Base-by-base conservation (phyloP, 2,329 filamentous ascomycete genomes). In the Aspergillus novofumigatus region DNA sequence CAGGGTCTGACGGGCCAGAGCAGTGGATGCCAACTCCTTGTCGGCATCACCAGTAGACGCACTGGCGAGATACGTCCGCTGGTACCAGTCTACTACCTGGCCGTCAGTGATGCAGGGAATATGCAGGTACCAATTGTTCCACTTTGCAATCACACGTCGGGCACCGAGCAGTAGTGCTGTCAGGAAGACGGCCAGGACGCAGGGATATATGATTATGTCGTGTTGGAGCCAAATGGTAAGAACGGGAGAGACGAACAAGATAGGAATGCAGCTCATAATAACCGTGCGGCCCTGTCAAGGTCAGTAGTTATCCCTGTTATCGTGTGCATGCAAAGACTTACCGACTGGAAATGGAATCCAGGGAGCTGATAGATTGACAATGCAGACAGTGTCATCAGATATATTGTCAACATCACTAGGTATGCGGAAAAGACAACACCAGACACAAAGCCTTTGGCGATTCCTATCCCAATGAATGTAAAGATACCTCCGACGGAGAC, bases 401-500 rank as follows among this genome's bases (percentile, higher is more conserved):
- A 87, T 2, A 82, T 78, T 6, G 84, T 83, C 42, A 87, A 71
- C 23, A 78, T 76, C 35, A 85, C 69, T 2, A 86, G 73, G 59
- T 87, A 87, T 48, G 85, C 78, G 57, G 83, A 79, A 65, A 86
- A 87, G 11, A 86, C 75, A 10, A 84, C 78, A 7, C 79, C 85
- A 3, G 77, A 70, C 11, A 74, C 73, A 21, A 78, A 72, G 2
- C 75, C 71, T 48, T 72, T 72, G 28, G 78, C 75, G 25, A 78
- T 69, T 9, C 77, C 72, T 56, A 86, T 81, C 14, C 72, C 71
- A 28, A 81, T 66, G 42, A 85, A 77, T 2, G 83, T 82, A 17
- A 83, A 69, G 32, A 85, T 73, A 2, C 80, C 81, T 17, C 78
- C 80, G 4, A 80, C 80, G 45, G 83, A 67, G 3, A 77, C 78